Base-by-base conservation (phyloP, 2,329 filamentous ascomycete species). In the Aspergillus ochraceoroseus region DNA sequence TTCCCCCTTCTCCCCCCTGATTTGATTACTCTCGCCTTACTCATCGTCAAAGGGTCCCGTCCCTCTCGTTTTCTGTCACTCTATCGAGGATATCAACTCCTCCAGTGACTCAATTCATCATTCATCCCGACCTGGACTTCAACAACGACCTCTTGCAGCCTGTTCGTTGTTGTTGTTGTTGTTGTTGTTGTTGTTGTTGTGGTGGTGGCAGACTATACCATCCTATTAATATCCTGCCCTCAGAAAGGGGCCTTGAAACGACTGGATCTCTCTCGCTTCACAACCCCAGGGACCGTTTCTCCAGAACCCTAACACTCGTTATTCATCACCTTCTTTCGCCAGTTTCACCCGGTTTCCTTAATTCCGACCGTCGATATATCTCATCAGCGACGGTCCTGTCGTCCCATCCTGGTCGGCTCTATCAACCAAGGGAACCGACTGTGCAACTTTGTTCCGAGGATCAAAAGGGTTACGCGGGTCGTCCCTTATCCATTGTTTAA, bases 381-480 rank as follows among this genome's bases (percentile, higher is more conserved):
- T n/a, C n/a, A n/a, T n/a, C n/a, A n/a, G n/a, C n/a, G n/a, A n/a
- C n/a, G n/a, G n/a, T n/a, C n/a, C n/a, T n/a, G n/a, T n/a, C n/a
- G n/a, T n/a, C n/a, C n/a, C n/a, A n/a, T n/a, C n/a, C n/a, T n/a
- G n/a, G n/a, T n/a, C n/a, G n/a, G n/a, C n/a, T n/a, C n/a, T n/a
- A n/a, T n/a, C n/a, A n/a, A n/a, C n/a, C n/a, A n/a, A n/a, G n/a
- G n/a, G n/a, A n/a, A n/a, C n/a, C n/a, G n/a, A n/a, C n/a, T n/a
- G n/a, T n/a, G n/a, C n/a, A n/a, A n/a, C 23, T 11, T 23, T 20
- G 20, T 20, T 13, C 27, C 9, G 19, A 18, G 29, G 41, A 38
- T 48, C 31, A 27, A 27, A 47, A 64, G 61, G 62, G 59, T 56
- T 56, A 62, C 63, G 63, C 63, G 29, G 63, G 63, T 54, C 63